phyloP scores from a whole-genome alignment of 495 filamentous ascomycete species.

The Neurospora tetrasperma region DNA sequence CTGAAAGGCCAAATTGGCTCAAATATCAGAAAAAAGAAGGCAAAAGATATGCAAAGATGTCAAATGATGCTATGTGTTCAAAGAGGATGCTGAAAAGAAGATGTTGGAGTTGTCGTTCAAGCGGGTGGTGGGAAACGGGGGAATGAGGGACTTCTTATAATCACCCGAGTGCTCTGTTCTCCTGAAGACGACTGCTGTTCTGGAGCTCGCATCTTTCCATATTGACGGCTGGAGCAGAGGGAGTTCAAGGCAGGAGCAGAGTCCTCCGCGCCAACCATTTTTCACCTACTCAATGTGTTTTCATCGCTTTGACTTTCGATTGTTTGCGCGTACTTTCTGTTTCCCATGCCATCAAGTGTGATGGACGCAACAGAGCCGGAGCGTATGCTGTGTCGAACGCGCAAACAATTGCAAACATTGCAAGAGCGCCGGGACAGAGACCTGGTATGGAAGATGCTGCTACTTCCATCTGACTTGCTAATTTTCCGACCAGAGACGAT shows the following conservation, averaged over 20 bases:
- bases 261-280: not conserved
- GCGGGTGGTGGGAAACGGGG: not conserved
- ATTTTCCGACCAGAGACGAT: not conserved
- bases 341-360: not conserved
- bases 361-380: not conserved
- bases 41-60: not conserved
- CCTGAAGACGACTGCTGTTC: not conserved
- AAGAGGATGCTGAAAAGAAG: not conserved
- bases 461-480: not conserved
- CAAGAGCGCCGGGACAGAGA: not conserved
- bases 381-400: not conserved
- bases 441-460: not conserved
- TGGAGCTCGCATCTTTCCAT: not conserved
- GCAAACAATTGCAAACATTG: not conserved
- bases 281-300: not conserved
- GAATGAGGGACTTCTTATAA: not conserved
- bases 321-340: not conserved
- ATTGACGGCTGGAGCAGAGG: not conserved
- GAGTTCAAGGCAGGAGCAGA: not conserved
- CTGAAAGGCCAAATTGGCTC: not conserved
- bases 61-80: not conserved
- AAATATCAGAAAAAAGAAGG: not conserved
- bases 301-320: not conserved
- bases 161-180: not conserved
- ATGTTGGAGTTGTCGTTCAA: not conserved